These are phyloP conservation scores for Claviceps monticola DNA, from an alignment of 2,329 filamentous ascomycete genomes.

Conservation along the genomic window DNA sequence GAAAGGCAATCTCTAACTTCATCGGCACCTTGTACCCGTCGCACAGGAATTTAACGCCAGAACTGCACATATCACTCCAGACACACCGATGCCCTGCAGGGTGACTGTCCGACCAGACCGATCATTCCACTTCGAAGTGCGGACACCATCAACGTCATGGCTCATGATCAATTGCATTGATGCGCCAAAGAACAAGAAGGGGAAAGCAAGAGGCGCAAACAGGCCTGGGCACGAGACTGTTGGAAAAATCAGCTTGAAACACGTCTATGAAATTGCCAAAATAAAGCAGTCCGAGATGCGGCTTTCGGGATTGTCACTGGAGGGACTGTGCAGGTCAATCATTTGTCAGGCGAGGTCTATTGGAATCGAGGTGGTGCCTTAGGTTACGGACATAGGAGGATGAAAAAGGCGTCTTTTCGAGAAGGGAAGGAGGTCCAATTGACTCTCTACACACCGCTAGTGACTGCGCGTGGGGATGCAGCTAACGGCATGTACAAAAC, in stretches of 20 bases:
- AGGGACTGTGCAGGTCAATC: slow-evolving; percentile 59
- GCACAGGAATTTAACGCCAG: slow-evolving; percentile 88
- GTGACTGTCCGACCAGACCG: slow-evolving; percentile 88
- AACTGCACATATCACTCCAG: slow-evolving; percentile 68
- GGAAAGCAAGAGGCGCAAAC: slow-evolving; percentile 63
- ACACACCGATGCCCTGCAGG: slow-evolving; percentile 79
- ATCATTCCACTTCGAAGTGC: slow-evolving; percentile 82
- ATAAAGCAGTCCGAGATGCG: slow-evolving; percentile 76
- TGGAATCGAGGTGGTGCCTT: slow-evolving; percentile 58
- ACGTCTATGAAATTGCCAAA: slow-evolving; percentile 94
- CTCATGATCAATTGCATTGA: slow-evolving; percentile 75
- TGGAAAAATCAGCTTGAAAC: slow-evolving; percentile 84
- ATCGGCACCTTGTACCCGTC: neutral
- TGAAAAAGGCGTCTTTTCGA: neutral
- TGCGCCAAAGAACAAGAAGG: slow-evolving; percentile 56
- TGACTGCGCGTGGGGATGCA: neutral
- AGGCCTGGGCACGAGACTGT: slow-evolving; percentile 64
- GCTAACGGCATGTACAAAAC: neutral
- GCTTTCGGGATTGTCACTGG: slow-evolving; percentile 54
- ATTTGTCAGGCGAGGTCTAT: slow-evolving; percentile 65
- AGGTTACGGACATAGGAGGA: neutral
- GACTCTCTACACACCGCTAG: neutral
- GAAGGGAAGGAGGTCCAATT: neutral
- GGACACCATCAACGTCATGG: slow-evolving; percentile 88
- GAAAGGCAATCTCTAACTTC: slow-evolving; percentile 7